Base-by-base conservation (phyloP, 2,329 filamentous ascomycete genomes). In the Penicillium sp. region DNA sequence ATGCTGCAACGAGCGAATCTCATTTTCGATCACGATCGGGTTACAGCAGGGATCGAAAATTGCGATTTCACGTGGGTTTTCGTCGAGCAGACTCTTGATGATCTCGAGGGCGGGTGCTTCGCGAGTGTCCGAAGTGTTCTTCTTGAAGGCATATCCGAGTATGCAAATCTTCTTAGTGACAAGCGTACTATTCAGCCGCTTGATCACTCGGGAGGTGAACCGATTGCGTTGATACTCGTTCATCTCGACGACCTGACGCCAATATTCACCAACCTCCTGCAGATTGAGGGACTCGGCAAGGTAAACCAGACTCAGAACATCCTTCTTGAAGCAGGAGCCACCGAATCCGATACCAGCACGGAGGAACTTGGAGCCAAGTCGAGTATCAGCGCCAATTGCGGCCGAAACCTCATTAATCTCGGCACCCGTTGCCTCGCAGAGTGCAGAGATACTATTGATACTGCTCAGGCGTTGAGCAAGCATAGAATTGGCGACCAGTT, bases 291-390 rank as follows among this genome's bases (percentile, higher is more conserved):
- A 86, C 68, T 91, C 87, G 22, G 90, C 87, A 37, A 93, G 82
- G 76, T 93, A 92, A 25, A 88, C 85, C 37, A 94, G 79, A 73
- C 85, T 89, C 53, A 91, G 80, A 40, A 93, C 85, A 72, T 93
- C 91, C 78, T 93, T 94, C 76, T 89, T 87, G 81, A 93, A 93
- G 78, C 90, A 93, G 64, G 86, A 89, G 30, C 90, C 91, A 57
- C 91, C 90, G 70, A 93, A 93, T 22, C 90, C 91, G 35, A 92
- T 85, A 52, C 87, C 87, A 7, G 90, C 87, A 74, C 89, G 87
- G 43, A 93, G 80, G 77, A 92, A 90, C 73, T 87, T 86, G 66
- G 84, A 81, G 4, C 91, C 91, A 56, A 94, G 90, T 55, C 91
- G 84, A 13, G 83, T 82, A 69, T 94, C 91, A 42, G 86, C 80